Evolutionary conservation across 1,284 basidiomycete species (phyloP).

Genomic region (Puccinia hordei): DNA sequence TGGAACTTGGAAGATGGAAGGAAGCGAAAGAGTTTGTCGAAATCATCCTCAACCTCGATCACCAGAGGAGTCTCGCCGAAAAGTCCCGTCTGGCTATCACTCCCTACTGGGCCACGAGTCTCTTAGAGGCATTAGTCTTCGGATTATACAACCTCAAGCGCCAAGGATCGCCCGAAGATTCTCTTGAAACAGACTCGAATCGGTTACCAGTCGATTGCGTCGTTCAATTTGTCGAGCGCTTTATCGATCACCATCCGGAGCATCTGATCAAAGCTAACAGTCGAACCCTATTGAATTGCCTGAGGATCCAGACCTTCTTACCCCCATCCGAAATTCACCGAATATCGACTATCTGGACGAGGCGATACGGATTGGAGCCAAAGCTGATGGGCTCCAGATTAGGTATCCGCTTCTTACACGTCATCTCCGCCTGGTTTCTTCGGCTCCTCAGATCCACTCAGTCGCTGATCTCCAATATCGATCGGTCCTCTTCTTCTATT

Average conservation of each 20-base stretch:
- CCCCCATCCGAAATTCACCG: constrained; percentile 18
- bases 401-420: constrained; percentile 31
- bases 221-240: constrained; percentile 43
- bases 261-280: constrained; percentile 19
- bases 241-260: constrained; percentile 31
- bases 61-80: not conserved
- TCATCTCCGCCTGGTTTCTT: constrained; percentile 36
- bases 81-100: constrained; percentile 8
- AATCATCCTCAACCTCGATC: constrained; percentile 17
- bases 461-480: not conserved
- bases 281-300: constrained; percentile 39
- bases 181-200: not conserved
- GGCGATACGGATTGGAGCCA: constrained; percentile 19
- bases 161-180: not conserved
- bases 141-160: constrained; percentile 44
- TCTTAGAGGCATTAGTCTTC: constrained; percentile 27
- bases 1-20: constrained; percentile 36
- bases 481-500: not conserved
- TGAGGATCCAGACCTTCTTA: constrained; percentile 38
- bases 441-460: constrained; percentile 1
- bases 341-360: constrained; percentile 1
- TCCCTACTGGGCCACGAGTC: constrained; percentile 31
- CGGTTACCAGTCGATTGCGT: constrained; percentile 18
- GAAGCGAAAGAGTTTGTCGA: constrained; percentile 30
- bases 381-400: constrained; percentile 17